Evolutionary conservation across 306 rosid genomes (phyloP).

Genomic region (Vicia villosa): DNA sequence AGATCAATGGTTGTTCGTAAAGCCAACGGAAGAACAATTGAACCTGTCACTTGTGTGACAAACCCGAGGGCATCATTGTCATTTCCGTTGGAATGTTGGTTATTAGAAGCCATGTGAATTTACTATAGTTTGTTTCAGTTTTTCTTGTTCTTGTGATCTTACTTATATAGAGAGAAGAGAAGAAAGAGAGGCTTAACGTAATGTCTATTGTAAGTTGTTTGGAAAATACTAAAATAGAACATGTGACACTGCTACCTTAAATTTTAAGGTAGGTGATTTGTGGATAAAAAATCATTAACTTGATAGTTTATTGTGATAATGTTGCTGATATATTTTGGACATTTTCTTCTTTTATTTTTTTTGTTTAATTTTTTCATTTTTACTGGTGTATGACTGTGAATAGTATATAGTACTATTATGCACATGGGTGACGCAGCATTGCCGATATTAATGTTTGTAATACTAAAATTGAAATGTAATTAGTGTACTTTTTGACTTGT

Average conservation of each 20-base stretch:
- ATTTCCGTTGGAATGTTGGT: background rate
- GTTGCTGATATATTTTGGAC: too few relatives aligned
- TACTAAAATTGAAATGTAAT: too few relatives aligned
- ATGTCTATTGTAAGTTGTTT: background rate
- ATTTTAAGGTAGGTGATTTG: too few relatives aligned
- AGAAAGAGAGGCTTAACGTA: background rate
- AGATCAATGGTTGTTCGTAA: constrained; percentile 46
- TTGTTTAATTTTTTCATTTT: too few relatives aligned
- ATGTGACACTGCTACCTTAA: background rate
- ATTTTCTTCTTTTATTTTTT: too few relatives aligned
- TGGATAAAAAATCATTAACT: too few relatives aligned
- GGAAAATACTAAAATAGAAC: background rate
- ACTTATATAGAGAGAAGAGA: background rate
- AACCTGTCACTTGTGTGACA: constrained; percentile 34
- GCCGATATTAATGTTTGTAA: too few relatives aligned
- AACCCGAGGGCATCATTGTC: constrained; percentile 11
- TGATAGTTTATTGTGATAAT: too few relatives aligned
- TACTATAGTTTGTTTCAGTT: background rate
- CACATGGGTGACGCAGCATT: too few relatives aligned
- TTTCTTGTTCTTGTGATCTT: background rate
- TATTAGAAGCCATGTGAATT: constrained; percentile 18
- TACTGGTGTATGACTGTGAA: too few relatives aligned
- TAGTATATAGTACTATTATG: too few relatives aligned
- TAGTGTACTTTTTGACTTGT: too few relatives aligned
- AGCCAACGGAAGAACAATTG: constrained; percentile 40